Evolutionary conservation across 306 rosid genomes (phyloP).

Genomic region (Adenanthera pavonina): DNA sequence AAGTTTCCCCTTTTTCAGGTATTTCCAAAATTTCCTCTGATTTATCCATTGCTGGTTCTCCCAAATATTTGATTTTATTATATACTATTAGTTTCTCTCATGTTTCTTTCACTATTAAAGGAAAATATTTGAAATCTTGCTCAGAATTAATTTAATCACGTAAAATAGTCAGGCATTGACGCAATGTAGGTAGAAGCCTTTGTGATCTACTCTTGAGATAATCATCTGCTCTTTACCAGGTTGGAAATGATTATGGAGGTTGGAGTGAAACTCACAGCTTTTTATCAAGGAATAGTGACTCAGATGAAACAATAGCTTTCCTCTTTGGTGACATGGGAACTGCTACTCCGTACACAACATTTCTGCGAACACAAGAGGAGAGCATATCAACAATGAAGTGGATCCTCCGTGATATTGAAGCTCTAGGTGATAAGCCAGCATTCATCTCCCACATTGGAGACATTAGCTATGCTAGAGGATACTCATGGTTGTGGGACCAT

Average conservation of each 20-base stretch:
- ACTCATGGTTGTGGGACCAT: slow-evolving; percentile 91
- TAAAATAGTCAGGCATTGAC: background rate
- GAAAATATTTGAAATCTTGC: background rate
- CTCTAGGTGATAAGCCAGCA: slow-evolving; percentile 80
- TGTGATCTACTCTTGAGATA: background rate
- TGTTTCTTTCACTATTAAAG: background rate
- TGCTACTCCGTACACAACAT: slow-evolving; percentile 74
- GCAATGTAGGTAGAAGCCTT: background rate
- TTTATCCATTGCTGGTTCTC: background rate
- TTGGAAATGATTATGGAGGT: slow-evolving; percentile 79
- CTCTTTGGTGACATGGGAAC: slow-evolving; percentile 96
- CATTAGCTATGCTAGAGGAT: slow-evolving; percentile 93
- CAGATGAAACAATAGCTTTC: slow-evolving; percentile 80
- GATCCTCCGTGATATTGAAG: slow-evolving; percentile 91
- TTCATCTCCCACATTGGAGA: slow-evolving; percentile 94
- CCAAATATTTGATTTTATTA: background rate
- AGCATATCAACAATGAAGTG: slow-evolving; percentile 84
- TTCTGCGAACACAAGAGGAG: slow-evolving; percentile 76
- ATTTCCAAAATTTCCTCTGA: background rate
- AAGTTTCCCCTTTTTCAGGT: background rate
- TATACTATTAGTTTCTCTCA: background rate
- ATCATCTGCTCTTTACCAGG: slow-evolving; percentile 51
- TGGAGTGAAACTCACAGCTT: slow-evolving; percentile 82
- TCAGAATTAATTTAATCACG: background rate
- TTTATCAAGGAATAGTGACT: slow-evolving; percentile 66